A percentile compares a stretch with the other conserved stretches of the same genome.
Evolutionary conservation across 768 basidiomycete genomes (phyloP).

Genomic region (Trametopsis cervina): DNA sequence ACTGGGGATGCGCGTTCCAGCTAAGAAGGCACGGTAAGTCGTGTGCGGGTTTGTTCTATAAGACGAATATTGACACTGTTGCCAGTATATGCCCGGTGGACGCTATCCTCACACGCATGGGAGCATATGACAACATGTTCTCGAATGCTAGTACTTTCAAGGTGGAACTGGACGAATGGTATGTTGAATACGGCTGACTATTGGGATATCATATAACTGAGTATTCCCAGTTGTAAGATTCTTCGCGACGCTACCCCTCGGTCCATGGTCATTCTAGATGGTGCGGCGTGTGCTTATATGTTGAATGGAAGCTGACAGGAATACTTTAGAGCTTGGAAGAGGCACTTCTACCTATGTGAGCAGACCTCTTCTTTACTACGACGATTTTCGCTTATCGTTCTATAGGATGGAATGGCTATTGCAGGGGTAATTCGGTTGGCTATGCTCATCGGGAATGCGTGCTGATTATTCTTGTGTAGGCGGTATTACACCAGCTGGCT

Average conservation of each 20-base stretch:
- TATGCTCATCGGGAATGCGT: too few species aligned
- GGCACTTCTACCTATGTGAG: conserved; percentile 91
- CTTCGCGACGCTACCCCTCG: conserved; percentile 89
- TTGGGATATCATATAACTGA: not conserved
- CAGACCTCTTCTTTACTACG: conserved; percentile 7
- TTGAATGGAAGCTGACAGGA: not conserved
- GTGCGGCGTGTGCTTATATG: conserved; percentile 32
- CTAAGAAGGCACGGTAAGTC: conserved; percentile 63
- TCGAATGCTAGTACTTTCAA: conserved; percentile 94
- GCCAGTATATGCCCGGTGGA: conserved; percentile 77
- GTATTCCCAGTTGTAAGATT: conserved; percentile 73
- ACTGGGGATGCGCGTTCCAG: conserved; percentile 93
- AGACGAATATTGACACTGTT: not conserved
- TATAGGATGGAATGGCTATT: conserved; percentile 96
- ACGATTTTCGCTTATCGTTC: not conserved
- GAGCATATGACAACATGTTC: conserved; percentile 98
- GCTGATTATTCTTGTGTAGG: conserved; percentile 45
- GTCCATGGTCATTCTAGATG: conserved; percentile 92
- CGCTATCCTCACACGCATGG: conserved; percentile 93
- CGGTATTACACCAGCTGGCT: conserved; percentile 90
- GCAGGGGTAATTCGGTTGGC: conserved; percentile 83
- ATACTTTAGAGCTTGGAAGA: conserved; percentile 73
- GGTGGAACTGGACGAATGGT: conserved; percentile 98
- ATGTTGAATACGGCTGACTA: not conserved
- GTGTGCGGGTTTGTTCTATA: not conserved